Evolutionary conservation across 176 grass and related monocot species (phyloP), one percentile per base, ranked within the genome.

Genomic region (Tillandsia fasciculata): DNA sequence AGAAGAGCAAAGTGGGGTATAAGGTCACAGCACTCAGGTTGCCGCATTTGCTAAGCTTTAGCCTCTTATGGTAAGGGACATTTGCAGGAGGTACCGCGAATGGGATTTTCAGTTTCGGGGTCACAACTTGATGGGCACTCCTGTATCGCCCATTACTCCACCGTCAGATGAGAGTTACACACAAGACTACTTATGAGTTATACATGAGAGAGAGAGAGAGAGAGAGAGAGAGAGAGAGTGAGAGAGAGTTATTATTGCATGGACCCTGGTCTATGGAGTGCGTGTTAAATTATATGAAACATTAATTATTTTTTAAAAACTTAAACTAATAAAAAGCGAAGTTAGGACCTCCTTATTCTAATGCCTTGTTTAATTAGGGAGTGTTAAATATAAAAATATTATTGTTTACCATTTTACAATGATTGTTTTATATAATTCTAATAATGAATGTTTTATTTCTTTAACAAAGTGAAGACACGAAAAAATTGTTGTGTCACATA

Each of bases 81-180:
- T 76, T 71, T 76, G 73, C 61, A 65, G 57, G 59, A 54, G 70
- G 68, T 77, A 77, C 74, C 68, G 42, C 64, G 73, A 77, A 77
- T 82, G 67, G 73, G 58, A 82, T 82, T 72, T 82, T 82, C 74
- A 82, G 66, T 72, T 82, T 82, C 64, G 72, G 70, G 50, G 58
- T 66, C 53, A 54, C 54, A 66, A 76, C 53, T 76, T 76, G 73
- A 76, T 53, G 73, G 64, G 48, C 63, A 51, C 63, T 53, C 53
- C 73, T 67, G 73, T 64, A 56, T 13, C 33, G 27, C 13, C 73
- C 64, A 76, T 76, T 66, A 67, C 73, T 76, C 64, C 23, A 20
- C 26, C 13, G 73, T 76, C 73, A 76, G 73, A 76, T 67, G 50
- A 76, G 48, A 54, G 66, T 67, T 17, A 48, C 26, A 22, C 20